These are phyloP conservation scores for Sporothrix humicola DNA, from an alignment of 2,329 filamentous ascomycete species.

Conservation along the genomic window DNA sequence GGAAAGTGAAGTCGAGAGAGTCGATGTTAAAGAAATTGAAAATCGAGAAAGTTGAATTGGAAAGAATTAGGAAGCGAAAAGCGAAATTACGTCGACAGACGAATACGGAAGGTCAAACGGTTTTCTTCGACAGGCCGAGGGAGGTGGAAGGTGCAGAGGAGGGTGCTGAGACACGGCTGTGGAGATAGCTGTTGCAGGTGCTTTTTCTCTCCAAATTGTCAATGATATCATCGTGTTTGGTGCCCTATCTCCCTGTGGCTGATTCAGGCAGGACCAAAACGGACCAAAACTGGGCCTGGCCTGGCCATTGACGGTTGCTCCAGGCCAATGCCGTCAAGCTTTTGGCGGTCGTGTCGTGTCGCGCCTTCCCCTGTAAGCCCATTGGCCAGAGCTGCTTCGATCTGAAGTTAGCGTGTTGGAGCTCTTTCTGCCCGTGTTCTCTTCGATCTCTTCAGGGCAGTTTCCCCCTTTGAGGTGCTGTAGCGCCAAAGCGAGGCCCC, in stretches of 20 bases:
- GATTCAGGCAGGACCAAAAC: no score
- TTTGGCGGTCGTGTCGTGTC: constrained; percentile 20
- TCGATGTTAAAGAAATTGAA: neutral
- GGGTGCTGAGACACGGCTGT: neutral
- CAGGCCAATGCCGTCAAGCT: constrained; percentile 28
- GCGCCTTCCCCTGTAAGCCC: constrained; percentile 24
- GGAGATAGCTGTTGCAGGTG: constrained; percentile 4
- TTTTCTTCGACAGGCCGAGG: constrained; percentile 13
- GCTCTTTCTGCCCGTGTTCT: constrained; percentile 18
- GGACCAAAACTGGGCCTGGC: neutral
- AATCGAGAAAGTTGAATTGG: neutral
- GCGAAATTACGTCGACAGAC: constrained; percentile 11
- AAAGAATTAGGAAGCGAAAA: neutral
- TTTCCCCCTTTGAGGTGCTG: constrained; percentile 1
- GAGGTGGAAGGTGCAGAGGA: constrained; percentile 4
- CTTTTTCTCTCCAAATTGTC: constrained; percentile 3
- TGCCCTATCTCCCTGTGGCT: no score
- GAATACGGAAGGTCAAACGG: constrained; percentile 18
- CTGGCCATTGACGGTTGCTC: neutral
- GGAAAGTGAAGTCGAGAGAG: neutral
- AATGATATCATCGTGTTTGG: constrained; percentile 33
- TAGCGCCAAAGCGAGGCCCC: constrained; percentile 10
- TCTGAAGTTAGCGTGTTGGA: neutral
- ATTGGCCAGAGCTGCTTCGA: constrained; percentile 23
- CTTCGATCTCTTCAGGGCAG: neutral